Base-by-base conservation (phyloP, 352 stramenopile species). In the Pythium volutum region DNA sequence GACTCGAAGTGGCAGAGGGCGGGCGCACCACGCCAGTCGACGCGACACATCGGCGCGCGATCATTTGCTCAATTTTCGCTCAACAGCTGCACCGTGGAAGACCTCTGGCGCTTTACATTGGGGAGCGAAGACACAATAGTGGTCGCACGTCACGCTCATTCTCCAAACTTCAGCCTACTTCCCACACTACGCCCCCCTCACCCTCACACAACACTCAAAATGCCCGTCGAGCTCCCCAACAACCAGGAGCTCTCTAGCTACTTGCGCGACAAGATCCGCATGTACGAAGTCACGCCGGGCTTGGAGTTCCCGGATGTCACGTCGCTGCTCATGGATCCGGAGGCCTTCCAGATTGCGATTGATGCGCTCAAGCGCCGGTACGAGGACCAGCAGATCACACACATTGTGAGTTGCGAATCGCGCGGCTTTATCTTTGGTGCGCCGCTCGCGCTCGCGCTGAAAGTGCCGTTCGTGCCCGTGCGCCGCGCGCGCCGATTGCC, bases 351-450 rank as follows among this genome's bases (percentile, higher is more conserved):
- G 58, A 55, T 89, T 27, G 75, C 66, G 29, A 88, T 93, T 52
- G 77, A 92, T 54, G 81, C 82, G n/a, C 77, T 93, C 26, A 71
- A 64, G 41, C 59, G 75, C 29, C 77, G 84, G 10, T 93, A 92
- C 56, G 70, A 56, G 15, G 62, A 58, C 65, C 52, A 87, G 55
- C 39, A 69, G 34, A 81, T 93, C 75, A 89, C 84, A 8, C 82
- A 93, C 69, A 62, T 93, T n/a, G 84, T 90, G 26, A 92, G 84
- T 64, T 87, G 71, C 56, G 82, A 93, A 59, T 84, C 82, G 33
- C 74, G 84, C 51, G 82, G 84, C 4, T 91, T 93, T 57, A 91
- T 93, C 71, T 93, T 93, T 49, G 84, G 82, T 0, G 75, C 84
- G 12, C 84, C 84, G 29, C 60, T 93, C 47, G 84, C 84, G 18